Percentiles rank a stretch among this genome's conserved stretches.
These are phyloP conservation scores for Epipyxis sp. DNA, from an alignment of 108 stramenopile genomes.

Conservation along the genomic window DNA sequence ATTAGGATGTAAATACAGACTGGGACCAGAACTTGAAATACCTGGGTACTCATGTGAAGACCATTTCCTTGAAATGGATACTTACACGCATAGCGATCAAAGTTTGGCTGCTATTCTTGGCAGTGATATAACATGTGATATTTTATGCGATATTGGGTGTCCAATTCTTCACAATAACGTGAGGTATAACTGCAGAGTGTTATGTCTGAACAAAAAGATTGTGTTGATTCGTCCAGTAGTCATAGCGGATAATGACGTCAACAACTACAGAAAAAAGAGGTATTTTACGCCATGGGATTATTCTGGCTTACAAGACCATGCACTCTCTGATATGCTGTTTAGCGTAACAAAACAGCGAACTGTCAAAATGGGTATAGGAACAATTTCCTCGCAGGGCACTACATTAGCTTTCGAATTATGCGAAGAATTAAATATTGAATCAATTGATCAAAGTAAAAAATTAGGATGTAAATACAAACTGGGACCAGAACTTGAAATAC, in stretches of 20 bases:
- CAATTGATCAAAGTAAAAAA: constrained; percentile 72
- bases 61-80: constrained; percentile 92
- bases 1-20: constrained; percentile 75
- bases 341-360: constrained; percentile 47
- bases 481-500: constrained; percentile 92
- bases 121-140: constrained; percentile 67
- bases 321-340: constrained; percentile 26
- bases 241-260: constrained; percentile 87
- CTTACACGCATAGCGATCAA: constrained; percentile 90
- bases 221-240: constrained; percentile 66
- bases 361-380: constrained; percentile 69
- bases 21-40: constrained; percentile 94
- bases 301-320: constrained; percentile 16
- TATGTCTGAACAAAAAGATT: constrained; percentile 69
- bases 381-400: constrained; percentile 64
- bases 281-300: constrained; percentile 81
- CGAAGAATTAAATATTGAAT: constrained; percentile 88
- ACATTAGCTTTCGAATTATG: constrained; percentile 89
- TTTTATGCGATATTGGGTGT: constrained; percentile 95
- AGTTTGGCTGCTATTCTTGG: constrained; percentile 64
- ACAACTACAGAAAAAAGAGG: constrained; percentile 91
- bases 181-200: constrained; percentile 93
- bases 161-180: constrained; percentile 74
- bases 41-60: constrained; percentile 97
- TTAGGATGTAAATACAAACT: constrained; percentile 80